These are phyloP conservation scores for Danielia reshetovae DNA, from an alignment of 805 yeast genomes.

Conservation along the genomic window DNA sequence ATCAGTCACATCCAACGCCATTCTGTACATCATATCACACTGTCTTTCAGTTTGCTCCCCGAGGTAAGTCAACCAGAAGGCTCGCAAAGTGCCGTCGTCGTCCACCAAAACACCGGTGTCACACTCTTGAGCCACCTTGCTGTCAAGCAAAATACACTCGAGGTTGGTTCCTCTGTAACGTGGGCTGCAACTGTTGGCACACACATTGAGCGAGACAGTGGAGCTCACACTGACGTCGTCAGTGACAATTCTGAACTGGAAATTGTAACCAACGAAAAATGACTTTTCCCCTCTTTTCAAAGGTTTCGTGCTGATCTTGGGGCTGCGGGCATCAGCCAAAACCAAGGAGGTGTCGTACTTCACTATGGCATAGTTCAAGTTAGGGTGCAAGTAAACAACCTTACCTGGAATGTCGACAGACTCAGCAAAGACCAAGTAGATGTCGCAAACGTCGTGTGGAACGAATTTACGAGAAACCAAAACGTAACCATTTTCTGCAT, in stretches of 20 bases:
- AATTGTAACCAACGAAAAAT: constrained; percentile 78
- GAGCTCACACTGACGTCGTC: constrained; percentile 77
- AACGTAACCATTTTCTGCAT: constrained; percentile 75
- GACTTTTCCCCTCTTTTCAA: constrained; percentile 72
- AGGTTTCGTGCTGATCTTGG: constrained; percentile 52
- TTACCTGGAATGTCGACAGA: constrained; percentile 75
- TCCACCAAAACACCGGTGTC: constrained; percentile 77
- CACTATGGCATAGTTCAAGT: constrained; percentile 78
- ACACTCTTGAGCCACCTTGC: constrained; percentile 67
- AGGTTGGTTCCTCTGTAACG: constrained; percentile 82
- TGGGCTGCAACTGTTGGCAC: constrained; percentile 65
- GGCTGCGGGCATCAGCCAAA: constrained; percentile 66
- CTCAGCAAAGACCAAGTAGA: constrained; percentile 78
- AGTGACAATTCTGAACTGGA: constrained; percentile 62
- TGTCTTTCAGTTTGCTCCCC: constrained; percentile 60
- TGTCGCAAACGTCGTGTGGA: constrained; percentile 79
- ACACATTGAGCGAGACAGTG: constrained; percentile 68
- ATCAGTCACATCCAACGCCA: constrained; percentile 76
- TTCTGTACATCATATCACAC: constrained; percentile 59
- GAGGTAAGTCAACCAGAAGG: constrained; percentile 79
- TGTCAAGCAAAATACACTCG: constrained; percentile 73
- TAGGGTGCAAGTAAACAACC: constrained; percentile 82
- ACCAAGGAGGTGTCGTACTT: constrained; percentile 77
- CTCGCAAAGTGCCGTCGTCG: constrained; percentile 73
- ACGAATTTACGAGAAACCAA: constrained; percentile 73